Conservation (phyloP, 768 basidiomycete species). For the Kwoniella newhampshirensis region DNA sequence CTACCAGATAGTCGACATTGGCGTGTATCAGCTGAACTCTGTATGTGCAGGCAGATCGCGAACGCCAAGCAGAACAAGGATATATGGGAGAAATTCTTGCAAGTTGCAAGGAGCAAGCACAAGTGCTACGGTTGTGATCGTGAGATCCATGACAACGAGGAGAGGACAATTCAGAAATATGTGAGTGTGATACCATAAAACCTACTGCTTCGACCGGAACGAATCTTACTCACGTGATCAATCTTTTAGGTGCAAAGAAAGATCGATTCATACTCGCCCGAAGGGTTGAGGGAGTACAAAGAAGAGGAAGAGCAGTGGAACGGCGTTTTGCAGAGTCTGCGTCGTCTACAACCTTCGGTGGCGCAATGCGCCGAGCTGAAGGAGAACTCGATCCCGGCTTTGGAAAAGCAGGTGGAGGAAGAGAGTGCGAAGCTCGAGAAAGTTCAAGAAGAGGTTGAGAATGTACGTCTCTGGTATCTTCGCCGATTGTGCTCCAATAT, state of each 20-base stretch:
- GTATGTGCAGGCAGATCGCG: slow-evolving; percentile 20
- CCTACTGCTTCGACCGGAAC: not conserved
- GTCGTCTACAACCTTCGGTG: slow-evolving; percentile 62
- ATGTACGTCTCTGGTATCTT: slow-evolving; percentile 56
- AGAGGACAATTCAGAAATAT: slow-evolving; percentile 67
- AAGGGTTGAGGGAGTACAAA: slow-evolving; percentile 55
- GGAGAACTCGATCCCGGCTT: slow-evolving; percentile 63
- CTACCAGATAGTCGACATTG: not conserved
- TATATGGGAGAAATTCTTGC: slow-evolving; percentile 32
- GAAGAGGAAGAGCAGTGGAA: slow-evolving; percentile 65
- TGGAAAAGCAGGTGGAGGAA: slow-evolving; percentile 61
- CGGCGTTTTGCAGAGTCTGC: slow-evolving; percentile 60
- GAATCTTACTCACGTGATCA: slow-evolving; percentile 1
- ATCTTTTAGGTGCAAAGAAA: slow-evolving; percentile 62
- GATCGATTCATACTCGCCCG: slow-evolving; percentile 62
- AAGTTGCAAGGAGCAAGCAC: slow-evolving; percentile 59
- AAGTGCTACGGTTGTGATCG: slow-evolving; percentile 76
- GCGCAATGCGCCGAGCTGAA: slow-evolving; percentile 58
- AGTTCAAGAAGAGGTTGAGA: slow-evolving; percentile 62
- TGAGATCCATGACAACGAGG: slow-evolving; percentile 59
- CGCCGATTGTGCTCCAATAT: not conserved
- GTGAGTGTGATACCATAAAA: slow-evolving; percentile 58
- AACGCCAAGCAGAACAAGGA: slow-evolving; percentile 22
- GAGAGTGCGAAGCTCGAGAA: slow-evolving; percentile 62
- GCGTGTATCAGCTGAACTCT: not conserved